Evolutionary conservation across 2,329 filamentous ascomycete species (phyloP).

Genomic region (Penicillium corylophilum): DNA sequence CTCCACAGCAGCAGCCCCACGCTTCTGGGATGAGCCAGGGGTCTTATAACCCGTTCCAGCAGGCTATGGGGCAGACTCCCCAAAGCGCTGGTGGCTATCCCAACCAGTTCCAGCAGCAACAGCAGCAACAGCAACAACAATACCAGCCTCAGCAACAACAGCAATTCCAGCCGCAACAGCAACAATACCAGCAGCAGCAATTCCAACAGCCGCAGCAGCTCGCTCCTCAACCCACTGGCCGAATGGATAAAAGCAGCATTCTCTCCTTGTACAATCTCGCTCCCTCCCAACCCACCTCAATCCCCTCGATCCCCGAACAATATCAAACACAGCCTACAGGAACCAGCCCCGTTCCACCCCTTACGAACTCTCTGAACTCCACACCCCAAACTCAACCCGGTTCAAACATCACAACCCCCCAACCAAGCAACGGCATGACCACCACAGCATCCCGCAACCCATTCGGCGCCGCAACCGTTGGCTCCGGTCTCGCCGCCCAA

Average conservation of each 20-base stretch:
- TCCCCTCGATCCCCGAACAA: conserved; percentile 35
- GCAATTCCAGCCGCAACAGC: conserved; percentile 13
- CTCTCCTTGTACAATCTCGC: conserved; percentile 37
- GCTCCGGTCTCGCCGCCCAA: conserved; percentile 25
- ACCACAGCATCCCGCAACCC: conserved; percentile 28
- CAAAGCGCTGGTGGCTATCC: conserved; percentile 26
- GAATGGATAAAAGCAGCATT: conserved; percentile 39
- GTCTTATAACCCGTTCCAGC: conserved; percentile 37
- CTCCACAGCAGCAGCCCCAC: conserved; percentile 24
- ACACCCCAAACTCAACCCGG: conserved; percentile 25
- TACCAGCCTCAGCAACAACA: conserved; percentile 16
- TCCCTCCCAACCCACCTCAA: conserved; percentile 25
- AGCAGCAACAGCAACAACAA: conserved; percentile 16
- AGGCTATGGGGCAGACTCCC: conserved; percentile 26
- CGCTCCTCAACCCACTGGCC: conserved; percentile 42
- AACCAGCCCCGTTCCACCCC: conserved; percentile 22
- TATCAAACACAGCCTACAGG: conserved; percentile 23
- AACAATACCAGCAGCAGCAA: conserved; percentile 14
- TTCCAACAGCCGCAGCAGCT: conserved; percentile 30
- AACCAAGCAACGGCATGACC: conserved; percentile 21
- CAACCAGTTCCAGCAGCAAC: conserved; percentile 26
- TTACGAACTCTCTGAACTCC: conserved; percentile 20
- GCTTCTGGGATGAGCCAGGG: conserved; percentile 19
- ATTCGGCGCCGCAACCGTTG: conserved; percentile 14
- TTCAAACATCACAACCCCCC: conserved; percentile 22